Percentiles rank a stretch among this genome's conserved stretches.
phyloP scores from a whole-genome alignment of 768 basidiomycete genomes.

The Coprinopsis sp. region DNA sequence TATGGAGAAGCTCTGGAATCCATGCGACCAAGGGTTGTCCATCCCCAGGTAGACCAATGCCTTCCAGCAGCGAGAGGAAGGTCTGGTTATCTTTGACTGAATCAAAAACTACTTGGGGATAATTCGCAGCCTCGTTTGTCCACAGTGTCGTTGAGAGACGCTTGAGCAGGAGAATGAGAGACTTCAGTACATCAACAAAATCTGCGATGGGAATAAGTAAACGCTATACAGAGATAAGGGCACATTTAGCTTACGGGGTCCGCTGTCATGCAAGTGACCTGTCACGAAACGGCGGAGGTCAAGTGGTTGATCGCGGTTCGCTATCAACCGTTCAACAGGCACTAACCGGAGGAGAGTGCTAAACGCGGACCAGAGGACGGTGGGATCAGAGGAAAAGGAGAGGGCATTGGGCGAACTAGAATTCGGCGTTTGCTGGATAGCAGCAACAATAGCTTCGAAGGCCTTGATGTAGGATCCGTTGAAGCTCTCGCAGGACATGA shows the following conservation, averaged over 20 bases:
- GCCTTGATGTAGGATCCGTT: constrained; percentile 41
- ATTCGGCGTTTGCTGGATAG: constrained; percentile 19
- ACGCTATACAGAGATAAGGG: constrained; percentile 8
- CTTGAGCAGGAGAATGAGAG: constrained; percentile 56
- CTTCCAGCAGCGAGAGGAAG: constrained; percentile 44
- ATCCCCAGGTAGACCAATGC: constrained; percentile 25
- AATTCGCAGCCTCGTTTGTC: constrained; percentile 65
- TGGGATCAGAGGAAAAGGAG: constrained; percentile 32
- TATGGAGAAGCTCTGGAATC: constrained; percentile 60
- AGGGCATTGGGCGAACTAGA: neutral
- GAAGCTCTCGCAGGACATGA: constrained; percentile 48
- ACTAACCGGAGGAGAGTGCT: constrained; percentile 44
- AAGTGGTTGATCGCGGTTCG: constrained; percentile 28
- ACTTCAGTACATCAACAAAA: constrained; percentile 53
- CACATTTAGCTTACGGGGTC: constrained; percentile 45
- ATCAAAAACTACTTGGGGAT: constrained; percentile 76
- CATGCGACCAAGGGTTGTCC: constrained; percentile 52
- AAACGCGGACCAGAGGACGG: constrained; percentile 52
- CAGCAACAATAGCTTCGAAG: constrained; percentile 35
- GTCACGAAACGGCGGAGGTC: constrained; percentile 53
- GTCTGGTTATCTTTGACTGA: constrained; percentile 74
- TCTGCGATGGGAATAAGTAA: constrained; percentile 34
- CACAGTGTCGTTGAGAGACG: constrained; percentile 58
- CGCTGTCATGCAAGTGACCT: constrained; percentile 56
- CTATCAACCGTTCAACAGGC: constrained; percentile 38